Base-by-base conservation (phyloP, 73 alveolate genomes). In the Paramecium biaurelia region DNA sequence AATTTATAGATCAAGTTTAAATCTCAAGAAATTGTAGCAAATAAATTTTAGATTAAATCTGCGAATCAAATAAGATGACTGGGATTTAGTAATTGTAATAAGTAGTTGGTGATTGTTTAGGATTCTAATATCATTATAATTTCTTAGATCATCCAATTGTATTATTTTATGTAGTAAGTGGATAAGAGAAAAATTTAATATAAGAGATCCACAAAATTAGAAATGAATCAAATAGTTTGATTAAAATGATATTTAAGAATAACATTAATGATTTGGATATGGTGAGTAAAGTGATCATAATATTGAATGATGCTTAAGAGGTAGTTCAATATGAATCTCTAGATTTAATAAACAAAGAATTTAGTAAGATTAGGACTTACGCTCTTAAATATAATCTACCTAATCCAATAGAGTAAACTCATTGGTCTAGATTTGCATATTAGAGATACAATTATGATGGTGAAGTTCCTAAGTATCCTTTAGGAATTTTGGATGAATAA, bases 41-140 rank as follows among this genome's bases (percentile, higher is more conserved):
- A 47, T 10, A 79, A 79, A 12, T 5, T 0, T 41, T 47, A 79
- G 90, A 79, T 47, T 7, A 23, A 21, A 79, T 79, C 5, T 79
- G 74, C 47, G 90, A 79, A 79, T 23, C 24, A 41, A 79, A 79
- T 47, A 79, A 79, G 47, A 79, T 79, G 90, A 38, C 42, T 42
- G 47, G 76, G 20, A 26, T 45, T 7, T 47, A 79, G 11, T 23
- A 38, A 43, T 34, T 79, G 34, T 79, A 38, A 43, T 47, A 79
- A 43, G 72, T 79, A 21, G 90, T 79, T 0, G 90, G 76, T 1
- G 90, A 79, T 79, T 43, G 76, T 45, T 32, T 79, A 14, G 70
- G 76, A 79, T 79, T 42, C 32, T 30, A 79, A 30, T 79, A 79
- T 79, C 90, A 79, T 79, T 42, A 37, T 20, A 79, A 79, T 79